These are phyloP conservation scores for Astrocystis sublimbata DNA, from an alignment of 495 filamentous ascomycete genomes.

Conservation along the genomic window DNA sequence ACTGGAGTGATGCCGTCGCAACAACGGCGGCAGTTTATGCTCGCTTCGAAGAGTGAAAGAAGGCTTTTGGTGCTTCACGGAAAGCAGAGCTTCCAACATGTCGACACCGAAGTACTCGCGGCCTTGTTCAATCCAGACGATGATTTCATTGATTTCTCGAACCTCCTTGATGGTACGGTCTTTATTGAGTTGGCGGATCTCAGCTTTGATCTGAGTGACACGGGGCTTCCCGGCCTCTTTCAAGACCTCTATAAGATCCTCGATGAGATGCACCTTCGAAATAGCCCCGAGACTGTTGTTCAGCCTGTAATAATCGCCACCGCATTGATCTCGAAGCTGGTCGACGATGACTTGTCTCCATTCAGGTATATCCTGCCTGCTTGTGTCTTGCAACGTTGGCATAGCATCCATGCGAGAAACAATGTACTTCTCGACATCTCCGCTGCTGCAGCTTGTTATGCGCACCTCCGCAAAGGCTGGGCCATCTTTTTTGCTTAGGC, in stretches of 20 bases:
- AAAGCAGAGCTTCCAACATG: slow-evolving; percentile 27
- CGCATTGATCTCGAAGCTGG: slow-evolving; percentile 34
- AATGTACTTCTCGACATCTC: slow-evolving; percentile 41
- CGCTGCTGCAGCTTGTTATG: slow-evolving; percentile 30
- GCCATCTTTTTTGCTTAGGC: slow-evolving; percentile 10
- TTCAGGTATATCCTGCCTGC: slow-evolving; percentile 30
- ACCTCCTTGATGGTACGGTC: slow-evolving; percentile 39
- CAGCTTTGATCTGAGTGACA: slow-evolving; percentile 37
- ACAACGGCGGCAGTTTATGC: background rate
- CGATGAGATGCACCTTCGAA: slow-evolving; percentile 37
- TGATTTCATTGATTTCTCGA: slow-evolving; percentile 44
- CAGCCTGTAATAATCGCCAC: slow-evolving; percentile 41
- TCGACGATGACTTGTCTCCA: slow-evolving; percentile 35
- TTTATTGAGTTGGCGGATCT: slow-evolving; percentile 40
- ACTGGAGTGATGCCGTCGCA: background rate
- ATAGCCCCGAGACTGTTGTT: slow-evolving; percentile 41
- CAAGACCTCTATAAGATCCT: slow-evolving; percentile 40
- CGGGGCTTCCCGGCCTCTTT: slow-evolving; percentile 39
- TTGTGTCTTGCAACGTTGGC: slow-evolving; percentile 28
- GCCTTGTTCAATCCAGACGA: slow-evolving; percentile 40
- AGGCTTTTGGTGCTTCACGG: slow-evolving; percentile 25
- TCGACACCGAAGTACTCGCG: slow-evolving; percentile 29
- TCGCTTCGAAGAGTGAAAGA: background rate
- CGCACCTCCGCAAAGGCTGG: slow-evolving; percentile 20
- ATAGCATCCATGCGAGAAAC: slow-evolving; percentile 30